phyloP scores from a whole-genome alignment of 352 stramenopile genomes.

The Thalassiosira mediterranea region DNA sequence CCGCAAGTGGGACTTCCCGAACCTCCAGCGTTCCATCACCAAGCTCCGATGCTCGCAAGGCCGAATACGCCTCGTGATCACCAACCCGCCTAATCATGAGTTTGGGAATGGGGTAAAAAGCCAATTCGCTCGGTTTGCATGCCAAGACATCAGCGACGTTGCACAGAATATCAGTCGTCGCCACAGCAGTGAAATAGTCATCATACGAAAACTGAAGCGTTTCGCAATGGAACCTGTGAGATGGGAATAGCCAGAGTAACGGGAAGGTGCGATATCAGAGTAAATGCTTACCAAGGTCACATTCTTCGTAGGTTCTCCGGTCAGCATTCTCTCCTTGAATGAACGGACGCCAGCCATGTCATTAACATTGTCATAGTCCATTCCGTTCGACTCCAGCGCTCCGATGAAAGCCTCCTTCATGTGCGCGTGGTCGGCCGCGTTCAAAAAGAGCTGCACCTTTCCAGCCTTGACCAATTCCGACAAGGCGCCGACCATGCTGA shows the following conservation, averaged over 20 bases:
- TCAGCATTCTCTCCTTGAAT: conserved; percentile 70
- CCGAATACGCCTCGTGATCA: conserved; percentile 85
- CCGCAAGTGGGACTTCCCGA: conserved; percentile 59
- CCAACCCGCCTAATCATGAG: conserved; percentile 86
- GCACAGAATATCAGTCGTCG: conserved; percentile 84
- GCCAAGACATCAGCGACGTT: conserved; percentile 83
- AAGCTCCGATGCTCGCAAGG: conserved; percentile 78
- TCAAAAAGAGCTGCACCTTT: conserved; percentile 84
- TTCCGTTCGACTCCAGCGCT: conserved; percentile 57
- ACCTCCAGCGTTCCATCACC: conserved; percentile 84
- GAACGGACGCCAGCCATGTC: conserved; percentile 64
- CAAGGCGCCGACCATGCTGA: conserved; percentile 68
- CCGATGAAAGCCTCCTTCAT: conserved; percentile 82
- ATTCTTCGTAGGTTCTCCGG: conserved; percentile 63
- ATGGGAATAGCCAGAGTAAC: too few relatives aligned
- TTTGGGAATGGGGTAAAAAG: conserved; percentile 86
- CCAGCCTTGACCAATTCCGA: conserved; percentile 68
- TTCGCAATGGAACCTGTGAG: too few relatives aligned
- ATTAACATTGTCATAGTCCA: conserved; percentile 72
- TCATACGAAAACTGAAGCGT: conserved; percentile 86
- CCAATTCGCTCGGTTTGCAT: conserved; percentile 85
- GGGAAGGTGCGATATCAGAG: too few relatives aligned
- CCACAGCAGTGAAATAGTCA: conserved; percentile 86
- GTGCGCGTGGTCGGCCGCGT: conserved; percentile 84
- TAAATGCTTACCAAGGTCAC: too few relatives aligned